Percentiles rank a stretch among this genome's conserved stretches.
Evolutionary conservation across 495 filamentous ascomycete genomes (phyloP).

Genomic region (Trichoderma virens): DNA sequence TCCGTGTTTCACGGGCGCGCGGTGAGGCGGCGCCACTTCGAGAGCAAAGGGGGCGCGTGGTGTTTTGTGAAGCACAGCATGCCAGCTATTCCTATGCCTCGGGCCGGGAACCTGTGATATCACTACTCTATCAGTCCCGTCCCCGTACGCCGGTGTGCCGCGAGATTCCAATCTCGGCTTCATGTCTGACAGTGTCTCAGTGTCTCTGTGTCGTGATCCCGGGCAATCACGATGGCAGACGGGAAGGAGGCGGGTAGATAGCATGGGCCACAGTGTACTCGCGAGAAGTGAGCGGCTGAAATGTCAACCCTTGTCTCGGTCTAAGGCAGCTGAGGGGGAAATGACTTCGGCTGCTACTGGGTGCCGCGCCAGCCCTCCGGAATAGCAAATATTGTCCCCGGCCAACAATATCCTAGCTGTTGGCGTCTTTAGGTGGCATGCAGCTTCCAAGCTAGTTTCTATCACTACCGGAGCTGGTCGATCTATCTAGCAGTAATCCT

Average conservation of each 20-base stretch:
- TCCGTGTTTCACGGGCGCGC: background rate
- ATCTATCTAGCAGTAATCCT: background rate
- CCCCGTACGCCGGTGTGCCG: background rate
- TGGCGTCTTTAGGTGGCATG: background rate
- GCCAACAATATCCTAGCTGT: background rate
- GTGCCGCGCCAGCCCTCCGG: background rate
- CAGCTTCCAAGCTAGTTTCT: background rate
- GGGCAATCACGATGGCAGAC: too few species aligned
- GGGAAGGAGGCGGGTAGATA: too few species aligned
- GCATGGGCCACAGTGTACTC: background rate
- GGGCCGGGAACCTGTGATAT: background rate
- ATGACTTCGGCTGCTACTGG: too few species aligned
- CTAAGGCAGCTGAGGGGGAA: background rate
- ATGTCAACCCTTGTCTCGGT: background rate
- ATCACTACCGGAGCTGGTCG: background rate
- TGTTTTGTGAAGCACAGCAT: background rate
- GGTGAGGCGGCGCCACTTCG: slow-evolving; percentile 1
- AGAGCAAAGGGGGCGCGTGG: background rate
- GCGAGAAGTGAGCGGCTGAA: background rate
- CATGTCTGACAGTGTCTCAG: too few species aligned
- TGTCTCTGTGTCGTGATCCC: too few species aligned
- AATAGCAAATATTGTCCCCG: background rate
- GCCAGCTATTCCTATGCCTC: background rate
- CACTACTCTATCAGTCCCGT: background rate
- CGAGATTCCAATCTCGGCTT: background rate